Evolutionary conservation across 257 asterid genomes (phyloP), one percentile per base, ranked within the genome.

Genomic region (Echium plantagineum): DNA sequence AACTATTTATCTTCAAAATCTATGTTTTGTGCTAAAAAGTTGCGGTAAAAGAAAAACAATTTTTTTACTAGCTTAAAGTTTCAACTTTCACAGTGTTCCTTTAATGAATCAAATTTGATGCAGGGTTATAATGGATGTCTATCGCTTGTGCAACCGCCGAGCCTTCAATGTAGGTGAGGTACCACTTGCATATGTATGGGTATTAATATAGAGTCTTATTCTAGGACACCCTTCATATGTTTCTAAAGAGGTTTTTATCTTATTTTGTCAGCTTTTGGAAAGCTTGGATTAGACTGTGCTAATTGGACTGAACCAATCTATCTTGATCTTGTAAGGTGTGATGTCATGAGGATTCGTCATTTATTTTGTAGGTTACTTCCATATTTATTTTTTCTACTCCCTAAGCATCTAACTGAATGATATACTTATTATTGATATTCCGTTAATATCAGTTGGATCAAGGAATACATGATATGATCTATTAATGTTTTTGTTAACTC

Each of bases 251-350:
- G 60, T 65, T 63, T 74, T 76, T 72, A 32, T 62, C 66, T 78
- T 81, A 47, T 60, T 54, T 69, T 77, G 69, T 64, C 76, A 91
- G 98, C 98, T 64, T 91, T 91, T 70, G 81, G 63, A 72, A 88
- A 88, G 88, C 84, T 91, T 67, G 98, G 98, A 55, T 77, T 91
- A 74, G 98, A 91, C 85, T 88, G 97, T 77, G 98, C 98, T 9
- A 91, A 89, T 78, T 91, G 98, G 98, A 73, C 83, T 30, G 87
- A 88, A 73, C 98, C 98, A 52, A 85, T 91, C 71, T 91, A 91
- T 78, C 49, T 71, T 52, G 98, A 91, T 80, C 94, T 91, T 71
- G 70, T 81, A 63, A 87, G 94, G 98, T 87, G 57, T 56, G 84
- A 57, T 38, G 46, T 66, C 49, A 15, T 12, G 49, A 10, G 49